Evolutionary conservation across 2,329 filamentous ascomycete genomes (phyloP).

Genomic region (Hymenoscyphus occultus): DNA sequence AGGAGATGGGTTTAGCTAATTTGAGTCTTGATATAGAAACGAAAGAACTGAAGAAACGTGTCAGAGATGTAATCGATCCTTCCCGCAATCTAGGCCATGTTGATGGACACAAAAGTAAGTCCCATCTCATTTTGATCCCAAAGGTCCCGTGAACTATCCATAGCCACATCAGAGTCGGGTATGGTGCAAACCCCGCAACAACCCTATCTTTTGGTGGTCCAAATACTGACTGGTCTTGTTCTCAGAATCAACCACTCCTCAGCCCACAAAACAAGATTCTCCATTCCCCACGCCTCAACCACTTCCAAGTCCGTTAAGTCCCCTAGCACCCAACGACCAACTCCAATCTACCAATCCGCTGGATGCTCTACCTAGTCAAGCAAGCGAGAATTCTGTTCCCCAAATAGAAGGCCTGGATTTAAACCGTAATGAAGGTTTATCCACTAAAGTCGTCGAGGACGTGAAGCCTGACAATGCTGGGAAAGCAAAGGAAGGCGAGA

Average conservation of each 20-base stretch:
- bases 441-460: not conserved
- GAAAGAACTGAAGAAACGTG: constrained; percentile 81
- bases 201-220: not conserved
- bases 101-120: constrained; percentile 46
- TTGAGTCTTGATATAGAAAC: not conserved
- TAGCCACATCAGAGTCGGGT: too few species aligned
- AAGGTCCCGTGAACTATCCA: too few species aligned
- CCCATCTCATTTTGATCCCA: not conserved
- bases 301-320: not conserved
- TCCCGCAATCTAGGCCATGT: constrained; percentile 76
- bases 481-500: not conserved
- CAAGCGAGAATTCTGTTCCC: not conserved
- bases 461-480: not conserved
- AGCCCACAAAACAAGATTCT: not conserved
- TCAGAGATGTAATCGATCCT: constrained; percentile 80
- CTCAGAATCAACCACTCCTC: not conserved
- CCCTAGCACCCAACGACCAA: not conserved
- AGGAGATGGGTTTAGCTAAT: not conserved
- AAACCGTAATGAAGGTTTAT: not conserved
- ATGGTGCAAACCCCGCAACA: not conserved
- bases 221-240: not conserved
- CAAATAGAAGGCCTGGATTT: not conserved
- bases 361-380: not conserved
- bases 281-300: not conserved
- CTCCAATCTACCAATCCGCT: not conserved